Evolutionary conservation across 2,329 filamentous ascomycete species (phyloP), one percentile per base, ranked within the genome.

Genomic region (Rhynchosporium secalis): DNA sequence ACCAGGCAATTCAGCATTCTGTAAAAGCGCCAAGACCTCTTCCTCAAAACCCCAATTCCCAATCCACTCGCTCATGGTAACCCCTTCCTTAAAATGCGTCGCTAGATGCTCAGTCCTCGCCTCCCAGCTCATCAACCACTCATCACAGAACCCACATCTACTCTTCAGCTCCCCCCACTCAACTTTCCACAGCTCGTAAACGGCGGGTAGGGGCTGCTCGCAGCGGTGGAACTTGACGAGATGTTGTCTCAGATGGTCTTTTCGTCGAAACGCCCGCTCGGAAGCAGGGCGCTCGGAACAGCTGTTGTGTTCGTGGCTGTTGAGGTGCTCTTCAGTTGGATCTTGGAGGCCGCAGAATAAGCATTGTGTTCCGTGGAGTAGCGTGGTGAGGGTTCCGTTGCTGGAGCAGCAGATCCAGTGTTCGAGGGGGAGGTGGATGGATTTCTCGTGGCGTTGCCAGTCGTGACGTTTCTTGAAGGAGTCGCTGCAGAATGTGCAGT

Each of bases 391-490:
- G 28, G 26, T 45, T 6, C 54, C 54, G 41, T 33, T 10, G 7
- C 40, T 13, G 28, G 54, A 56, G n/a, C 54, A 56, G 29, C 54
- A 56, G 41, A 56, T 56, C 54, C 54, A 56, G 28, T 56, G 38
- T 36, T 56, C 40, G 6, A 56, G 40, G 15, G 54, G 54, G 8
- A 56, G 54, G 40, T 56, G 54, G 41, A 56, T 56, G 26, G 40
- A 45, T 26, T 56, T 56, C 26, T 56, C 54, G 29, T 56, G 54
- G 29, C 54, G 54, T 56, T 56, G 54, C 54, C 54, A 56, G 54
- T 56, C 54, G 29, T 56, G 54, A 1, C 54, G 26, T 31, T 56
- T 56, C 26, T 56, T 56, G 41, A 56, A 56, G 10, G 54, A 56
- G 28, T 56, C 54, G 6, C 38, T 26, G 13, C 54, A 56, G 41